A percentile compares a stretch with the other conserved stretches of the same genome.
Evolutionary conservation across 2,329 filamentous ascomycete species (phyloP).

Genomic region (Alternaria infectoria): DNA sequence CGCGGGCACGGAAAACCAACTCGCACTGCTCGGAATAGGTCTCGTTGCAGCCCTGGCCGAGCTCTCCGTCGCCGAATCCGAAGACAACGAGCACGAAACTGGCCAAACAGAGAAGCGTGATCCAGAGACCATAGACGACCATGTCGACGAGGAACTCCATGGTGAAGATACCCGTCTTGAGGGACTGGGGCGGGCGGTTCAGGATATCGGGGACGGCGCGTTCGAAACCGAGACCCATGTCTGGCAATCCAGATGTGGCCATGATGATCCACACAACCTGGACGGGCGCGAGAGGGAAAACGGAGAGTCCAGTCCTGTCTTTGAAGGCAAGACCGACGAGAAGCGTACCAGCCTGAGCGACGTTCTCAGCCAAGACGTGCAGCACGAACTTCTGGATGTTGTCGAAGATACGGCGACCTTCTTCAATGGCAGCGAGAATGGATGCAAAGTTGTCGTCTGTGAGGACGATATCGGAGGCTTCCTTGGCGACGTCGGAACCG

Average conservation of each 20-base stretch:
- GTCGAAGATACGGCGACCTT: constrained; percentile 84
- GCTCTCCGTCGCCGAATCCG: constrained; percentile 41
- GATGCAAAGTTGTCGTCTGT: constrained; percentile 90
- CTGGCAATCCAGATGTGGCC: constrained; percentile 78
- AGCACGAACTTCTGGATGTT: constrained; percentile 90
- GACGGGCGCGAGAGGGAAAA: constrained; percentile 84
- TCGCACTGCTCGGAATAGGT: constrained; percentile 40
- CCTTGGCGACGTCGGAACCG: constrained; percentile 84
- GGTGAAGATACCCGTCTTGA: constrained; percentile 49
- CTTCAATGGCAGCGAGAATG: constrained; percentile 81
- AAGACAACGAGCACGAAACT: constrained; percentile 47
- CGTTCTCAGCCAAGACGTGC: constrained; percentile 76
- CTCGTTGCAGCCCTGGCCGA: constrained; percentile 46
- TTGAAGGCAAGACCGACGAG: constrained; percentile 84
- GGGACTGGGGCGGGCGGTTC: constrained; percentile 73
- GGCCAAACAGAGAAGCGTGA: constrained; percentile 37
- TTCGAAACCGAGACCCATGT: constrained; percentile 87
- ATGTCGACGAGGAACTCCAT: constrained; percentile 48
- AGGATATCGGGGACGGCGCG: constrained; percentile 77
- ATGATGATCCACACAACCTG: constrained; percentile 96
- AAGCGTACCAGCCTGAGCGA: constrained; percentile 81
- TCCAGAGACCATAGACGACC: constrained; percentile 48
- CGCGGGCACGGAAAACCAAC: constrained; percentile 61
- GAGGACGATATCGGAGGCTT: constrained; percentile 81
- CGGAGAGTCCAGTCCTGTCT: constrained; percentile 72